Evolutionary conservation across 352 stramenopile species (phyloP).

Genomic region (Pythium dissotocum): DNA sequence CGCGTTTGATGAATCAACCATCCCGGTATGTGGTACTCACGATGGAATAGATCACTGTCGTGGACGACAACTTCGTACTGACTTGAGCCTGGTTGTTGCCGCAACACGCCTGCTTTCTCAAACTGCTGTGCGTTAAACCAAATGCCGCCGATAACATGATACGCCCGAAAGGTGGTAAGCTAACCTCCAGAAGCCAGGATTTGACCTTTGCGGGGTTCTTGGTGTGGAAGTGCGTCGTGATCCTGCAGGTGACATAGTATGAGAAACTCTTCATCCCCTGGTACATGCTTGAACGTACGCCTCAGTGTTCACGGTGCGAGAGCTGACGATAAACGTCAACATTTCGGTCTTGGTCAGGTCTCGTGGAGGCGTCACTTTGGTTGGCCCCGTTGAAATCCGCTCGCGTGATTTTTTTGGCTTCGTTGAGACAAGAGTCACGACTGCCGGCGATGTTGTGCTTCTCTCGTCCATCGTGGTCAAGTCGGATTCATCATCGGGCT

Average conservation of each 20-base stretch:
- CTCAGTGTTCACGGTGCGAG: slow-evolving; percentile 12
- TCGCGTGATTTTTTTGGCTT: not conserved
- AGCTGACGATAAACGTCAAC: slow-evolving; percentile 9
- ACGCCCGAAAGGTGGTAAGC: not conserved
- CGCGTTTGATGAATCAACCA: not conserved
- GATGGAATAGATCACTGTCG: slow-evolving; percentile 23
- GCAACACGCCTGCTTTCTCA: slow-evolving; percentile 15
- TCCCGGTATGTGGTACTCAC: slow-evolving; percentile 2
- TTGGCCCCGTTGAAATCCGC: not conserved
- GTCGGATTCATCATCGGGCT: slow-evolving; percentile 15
- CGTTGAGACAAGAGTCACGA: not conserved
- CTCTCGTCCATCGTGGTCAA: not conserved
- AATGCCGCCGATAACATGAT: not conserved
- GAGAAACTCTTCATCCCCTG: not conserved
- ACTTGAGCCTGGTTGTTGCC: slow-evolving; percentile 4
- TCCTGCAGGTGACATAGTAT: not conserved
- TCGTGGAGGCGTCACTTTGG: not conserved
- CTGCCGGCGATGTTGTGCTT: not conserved
- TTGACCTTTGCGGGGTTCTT: not conserved
- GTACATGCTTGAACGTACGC: slow-evolving; percentile 6
- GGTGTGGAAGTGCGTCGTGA: slow-evolving; percentile 7
- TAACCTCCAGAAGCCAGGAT: slow-evolving; percentile 14
- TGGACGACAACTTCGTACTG: slow-evolving; percentile 26
- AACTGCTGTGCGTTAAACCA: not conserved
- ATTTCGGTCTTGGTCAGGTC: not conserved